Conservation (phyloP, 2,329 filamentous ascomycete genomes). For the Fusarium euwallaceae region DNA sequence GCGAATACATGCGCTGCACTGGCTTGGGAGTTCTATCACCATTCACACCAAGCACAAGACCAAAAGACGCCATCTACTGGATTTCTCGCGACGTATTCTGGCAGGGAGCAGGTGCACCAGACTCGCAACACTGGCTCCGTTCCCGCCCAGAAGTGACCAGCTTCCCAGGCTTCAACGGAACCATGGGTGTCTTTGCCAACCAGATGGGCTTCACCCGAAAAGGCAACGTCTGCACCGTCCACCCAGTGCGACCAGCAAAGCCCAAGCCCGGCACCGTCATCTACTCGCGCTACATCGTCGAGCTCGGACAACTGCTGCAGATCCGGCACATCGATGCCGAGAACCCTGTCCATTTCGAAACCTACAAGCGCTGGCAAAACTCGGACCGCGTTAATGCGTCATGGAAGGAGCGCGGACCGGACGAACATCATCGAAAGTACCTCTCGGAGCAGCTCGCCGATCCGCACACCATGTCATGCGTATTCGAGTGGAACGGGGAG, state of each 20-base stretch:
- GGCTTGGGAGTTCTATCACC: conserved; percentile 21
- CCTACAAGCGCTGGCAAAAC: conserved; percentile 46
- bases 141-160: conserved; percentile 40
- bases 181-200: conserved; percentile 40
- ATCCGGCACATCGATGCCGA: conserved; percentile 46
- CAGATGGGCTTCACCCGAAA: conserved; percentile 45
- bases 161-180: conserved; percentile 45
- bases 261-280: conserved; percentile 40
- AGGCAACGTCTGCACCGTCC: conserved; percentile 47
- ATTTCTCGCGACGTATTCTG: conserved; percentile 42
- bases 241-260: conserved; percentile 45
- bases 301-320: conserved; percentile 40
- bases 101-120: conserved; percentile 45
- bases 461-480: conserved; percentile 46
- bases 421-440: conserved; percentile 46
- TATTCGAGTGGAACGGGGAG: conserved; percentile 48
- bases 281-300: conserved; percentile 46
- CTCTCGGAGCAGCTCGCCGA: conserved; percentile 43
- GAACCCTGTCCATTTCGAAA: conserved; percentile 42
- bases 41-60: neutral
- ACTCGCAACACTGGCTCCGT: conserved; percentile 43
- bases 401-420: conserved; percentile 46
- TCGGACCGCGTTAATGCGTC: conserved; percentile 47
- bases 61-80: conserved; percentile 33
- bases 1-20: conserved; percentile 21